Conservation (phyloP, 1,284 basidiomycete genomes). For the Heterobasidion parviporum region DNA sequence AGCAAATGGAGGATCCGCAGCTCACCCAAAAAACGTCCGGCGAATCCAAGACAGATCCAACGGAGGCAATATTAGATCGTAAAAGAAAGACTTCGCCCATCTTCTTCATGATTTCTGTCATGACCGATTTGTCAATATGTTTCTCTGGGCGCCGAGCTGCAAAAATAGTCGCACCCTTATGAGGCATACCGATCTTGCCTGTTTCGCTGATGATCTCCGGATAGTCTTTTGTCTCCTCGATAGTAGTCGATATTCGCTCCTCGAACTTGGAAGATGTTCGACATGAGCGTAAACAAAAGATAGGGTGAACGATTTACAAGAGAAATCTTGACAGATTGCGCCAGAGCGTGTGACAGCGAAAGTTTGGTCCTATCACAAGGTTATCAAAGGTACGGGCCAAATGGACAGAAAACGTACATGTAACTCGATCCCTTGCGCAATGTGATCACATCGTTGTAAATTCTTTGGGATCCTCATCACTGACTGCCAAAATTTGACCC, state of each 20-base stretch:
- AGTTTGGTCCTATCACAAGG: constrained; percentile 75
- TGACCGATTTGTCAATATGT: not conserved
- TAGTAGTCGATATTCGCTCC: constrained; percentile 86
- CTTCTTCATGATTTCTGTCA: constrained; percentile 91
- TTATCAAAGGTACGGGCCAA: constrained; percentile 12
- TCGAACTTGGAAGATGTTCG: constrained; percentile 53
- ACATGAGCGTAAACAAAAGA: not conserved
- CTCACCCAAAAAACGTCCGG: constrained; percentile 92
- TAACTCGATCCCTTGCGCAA: constrained; percentile 91
- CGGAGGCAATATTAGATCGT: constrained; percentile 91
- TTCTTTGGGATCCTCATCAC: constrained; percentile 36
- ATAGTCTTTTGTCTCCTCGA: constrained; percentile 95
- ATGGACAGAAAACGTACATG: constrained; percentile 53
- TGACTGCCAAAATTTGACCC: constrained; percentile 2
- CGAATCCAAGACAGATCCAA: constrained; percentile 91
- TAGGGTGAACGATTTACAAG: constrained; percentile 37
- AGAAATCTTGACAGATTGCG: constrained; percentile 96
- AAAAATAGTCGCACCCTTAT: constrained; percentile 44
- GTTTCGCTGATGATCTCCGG: constrained; percentile 91
- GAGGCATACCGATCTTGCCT: constrained; percentile 87
- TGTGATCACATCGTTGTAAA: constrained; percentile 98
- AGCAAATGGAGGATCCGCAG: constrained; percentile 10
- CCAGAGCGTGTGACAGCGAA: constrained; percentile 88
- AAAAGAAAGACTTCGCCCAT: constrained; percentile 93
- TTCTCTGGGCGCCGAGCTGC: not conserved